Evolutionary conservation across 176 grass and related monocot genomes (phyloP).

Genomic region (Echinochloa phyllopogon): DNA sequence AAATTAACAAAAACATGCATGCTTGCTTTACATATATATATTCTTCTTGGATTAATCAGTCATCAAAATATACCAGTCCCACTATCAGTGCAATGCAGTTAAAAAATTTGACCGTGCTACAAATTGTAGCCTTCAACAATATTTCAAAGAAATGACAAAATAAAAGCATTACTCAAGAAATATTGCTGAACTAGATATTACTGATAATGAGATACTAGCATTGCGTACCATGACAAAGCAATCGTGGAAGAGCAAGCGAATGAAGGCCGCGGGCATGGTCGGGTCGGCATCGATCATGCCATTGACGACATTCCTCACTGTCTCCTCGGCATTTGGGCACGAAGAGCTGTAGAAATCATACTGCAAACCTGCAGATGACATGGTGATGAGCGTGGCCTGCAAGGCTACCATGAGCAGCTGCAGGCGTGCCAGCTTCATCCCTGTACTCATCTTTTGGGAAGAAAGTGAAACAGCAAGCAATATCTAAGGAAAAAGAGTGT

Average conservation of each 20-base stretch:
- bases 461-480: neutral
- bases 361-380: constrained; percentile 37
- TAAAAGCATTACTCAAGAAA: neutral
- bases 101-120: neutral
- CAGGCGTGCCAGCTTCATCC: constrained; percentile 7
- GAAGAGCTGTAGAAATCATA: constrained; percentile 47
- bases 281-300: constrained; percentile 24
- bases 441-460: neutral
- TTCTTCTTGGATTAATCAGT: neutral
- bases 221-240: constrained; percentile 55
- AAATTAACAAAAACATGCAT: neutral
- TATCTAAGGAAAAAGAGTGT: neutral
- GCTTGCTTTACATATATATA: neutral
- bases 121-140: neutral
- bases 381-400: constrained; percentile 9
- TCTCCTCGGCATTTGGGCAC: constrained; percentile 50
- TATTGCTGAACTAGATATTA: neutral
- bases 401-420: constrained; percentile 36
- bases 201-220: neutral
- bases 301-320: constrained; percentile 34
- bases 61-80: neutral
- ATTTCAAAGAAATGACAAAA: neutral
- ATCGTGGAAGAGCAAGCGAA: constrained; percentile 61
- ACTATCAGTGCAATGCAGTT: neutral
- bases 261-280: constrained; percentile 22